phyloP scores from a whole-genome alignment of 2,329 filamentous ascomycete species.

The Curvularia verruculosa region DNA sequence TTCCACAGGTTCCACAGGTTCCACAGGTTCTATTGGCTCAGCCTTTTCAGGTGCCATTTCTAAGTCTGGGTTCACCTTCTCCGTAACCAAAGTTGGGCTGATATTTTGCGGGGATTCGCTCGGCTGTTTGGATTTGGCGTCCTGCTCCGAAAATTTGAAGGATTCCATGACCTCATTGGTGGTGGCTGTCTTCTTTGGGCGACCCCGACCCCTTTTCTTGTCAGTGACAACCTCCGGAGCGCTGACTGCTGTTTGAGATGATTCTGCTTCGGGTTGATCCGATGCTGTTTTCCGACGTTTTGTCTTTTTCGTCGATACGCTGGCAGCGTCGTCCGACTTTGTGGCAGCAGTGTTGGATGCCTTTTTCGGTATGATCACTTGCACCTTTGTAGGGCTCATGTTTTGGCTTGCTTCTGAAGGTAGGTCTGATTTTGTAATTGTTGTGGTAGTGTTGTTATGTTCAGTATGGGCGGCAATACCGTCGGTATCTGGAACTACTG shows the following conservation, averaged over 20 bases:
- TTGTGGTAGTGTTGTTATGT: background rate
- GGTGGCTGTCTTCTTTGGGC: slow-evolving; percentile 36
- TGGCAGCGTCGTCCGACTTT: slow-evolving; percentile 2
- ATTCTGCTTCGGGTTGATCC: slow-evolving; percentile 20
- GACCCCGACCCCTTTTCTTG: slow-evolving; percentile 42
- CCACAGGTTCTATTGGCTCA: background rate
- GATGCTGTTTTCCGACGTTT: slow-evolving; percentile 33
- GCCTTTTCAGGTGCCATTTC: background rate
- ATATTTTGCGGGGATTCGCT: slow-evolving; percentile 8
- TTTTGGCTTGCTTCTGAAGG: background rate
- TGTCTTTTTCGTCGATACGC: slow-evolving; percentile 19
- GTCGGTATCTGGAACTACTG: background rate
- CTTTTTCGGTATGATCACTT: slow-evolving; percentile 33
- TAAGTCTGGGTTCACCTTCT: background rate
- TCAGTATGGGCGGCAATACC: background rate
- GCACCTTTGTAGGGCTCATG: slow-evolving; percentile 28
- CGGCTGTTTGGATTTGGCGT: background rate
- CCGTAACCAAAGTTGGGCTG: slow-evolving; percentile 3
- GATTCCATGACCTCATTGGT: slow-evolving; percentile 2
- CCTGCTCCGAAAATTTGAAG: slow-evolving; percentile 10
- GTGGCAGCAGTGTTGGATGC: slow-evolving; percentile 6
- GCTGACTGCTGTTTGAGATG: background rate
- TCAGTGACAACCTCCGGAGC: slow-evolving; percentile 12
- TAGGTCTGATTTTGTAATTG: background rate
- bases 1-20: background rate